Evolutionary conservation across 805 yeast species (phyloP), one percentile per base, ranked within the genome.

Genomic region (Candida silvicultrix): DNA sequence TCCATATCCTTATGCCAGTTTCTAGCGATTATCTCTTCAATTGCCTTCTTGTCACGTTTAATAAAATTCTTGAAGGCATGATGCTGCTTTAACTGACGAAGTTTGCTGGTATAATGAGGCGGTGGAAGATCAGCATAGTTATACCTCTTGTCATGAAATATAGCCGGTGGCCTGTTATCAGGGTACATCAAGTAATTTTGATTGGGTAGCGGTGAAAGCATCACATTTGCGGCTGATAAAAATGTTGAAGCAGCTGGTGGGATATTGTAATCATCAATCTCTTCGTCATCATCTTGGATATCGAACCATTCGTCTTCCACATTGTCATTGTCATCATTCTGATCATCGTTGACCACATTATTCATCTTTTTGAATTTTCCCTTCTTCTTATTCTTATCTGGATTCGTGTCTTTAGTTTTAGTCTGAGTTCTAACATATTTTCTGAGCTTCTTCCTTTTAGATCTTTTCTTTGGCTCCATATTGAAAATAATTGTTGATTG

Each of bases 121-220:
- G 74, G 74, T 2, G 96, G 96, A 5, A 85, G 66, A 52, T 85
- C 89, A 1, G 65, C 58, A 31, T 80, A 87, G 12, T 64, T 59
- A 59, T 92, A 92, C 0, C 85, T 65, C 53, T 84, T 80, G 59
- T 92, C 98, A 59, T 94, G 97, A 38, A 92, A 68, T 21, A 92
- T 84, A 1, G 81, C 77, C 46, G 77, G 73, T 10, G 79, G 78
- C 40, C 98, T 70, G 1, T 74, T 56, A 0, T 63, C 63, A 0
- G 97, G 97, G 53, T 88, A 78, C 21, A 73, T 75, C 16, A 90
- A 73, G 60, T 77, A 92, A 46, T 74, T 74, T 43, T 73, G 61
- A 0, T 85, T 69, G 0, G 98, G 97, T 11, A 82, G 67, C 1
- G 97, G 95, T 1, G 97, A 95, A 6, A 85, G 64, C 7, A 92